Conservation (phyloP, 257 asterid genomes). For the Scutellaria galericulata region DNA sequence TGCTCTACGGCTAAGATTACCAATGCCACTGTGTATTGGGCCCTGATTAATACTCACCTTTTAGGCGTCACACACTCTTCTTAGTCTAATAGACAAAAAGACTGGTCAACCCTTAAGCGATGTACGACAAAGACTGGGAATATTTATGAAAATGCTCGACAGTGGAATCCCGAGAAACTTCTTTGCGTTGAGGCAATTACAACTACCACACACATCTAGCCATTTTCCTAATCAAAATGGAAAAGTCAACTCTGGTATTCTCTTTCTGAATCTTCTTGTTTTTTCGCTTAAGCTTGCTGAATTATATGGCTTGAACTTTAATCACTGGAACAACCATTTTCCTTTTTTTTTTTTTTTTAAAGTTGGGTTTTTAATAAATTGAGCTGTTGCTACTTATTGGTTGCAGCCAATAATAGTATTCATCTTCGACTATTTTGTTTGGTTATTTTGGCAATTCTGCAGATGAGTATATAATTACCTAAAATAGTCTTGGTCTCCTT, state of each 20-base stretch:
- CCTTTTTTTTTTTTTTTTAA: not conserved
- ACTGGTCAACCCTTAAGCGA: constrained; percentile 75
- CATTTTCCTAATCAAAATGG: constrained; percentile 44
- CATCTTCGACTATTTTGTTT: constrained; percentile 9
- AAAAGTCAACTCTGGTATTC: constrained; percentile 60
- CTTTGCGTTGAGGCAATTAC: constrained; percentile 54
- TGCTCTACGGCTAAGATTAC: constrained; percentile 30
- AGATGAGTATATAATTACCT: constrained; percentile 10
- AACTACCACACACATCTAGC: constrained; percentile 43
- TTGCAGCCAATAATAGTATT: not conserved
- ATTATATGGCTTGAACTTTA: constrained; percentile 13
- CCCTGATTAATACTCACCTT: constrained; percentile 46
- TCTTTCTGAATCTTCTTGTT: constrained; percentile 32
- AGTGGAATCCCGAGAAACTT: constrained; percentile 83
- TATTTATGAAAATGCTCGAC: constrained; percentile 84
- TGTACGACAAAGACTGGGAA: constrained; percentile 69
- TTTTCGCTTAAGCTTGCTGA: constrained; percentile 27
- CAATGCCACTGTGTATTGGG: constrained; percentile 14
- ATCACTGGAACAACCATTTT: not conserved
- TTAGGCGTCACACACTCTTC: constrained; percentile 98
- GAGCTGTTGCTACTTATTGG: not conserved
- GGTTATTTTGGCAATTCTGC: constrained; percentile 3
- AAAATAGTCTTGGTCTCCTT: not conserved
- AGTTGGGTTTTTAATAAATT: not conserved
- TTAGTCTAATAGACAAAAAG: constrained; percentile 75